A percentile compares a stretch with the other conserved stretches of the same genome.
Evolutionary conservation across 495 filamentous ascomycete species (phyloP).

Genomic region (Neurospora intermedia): DNA sequence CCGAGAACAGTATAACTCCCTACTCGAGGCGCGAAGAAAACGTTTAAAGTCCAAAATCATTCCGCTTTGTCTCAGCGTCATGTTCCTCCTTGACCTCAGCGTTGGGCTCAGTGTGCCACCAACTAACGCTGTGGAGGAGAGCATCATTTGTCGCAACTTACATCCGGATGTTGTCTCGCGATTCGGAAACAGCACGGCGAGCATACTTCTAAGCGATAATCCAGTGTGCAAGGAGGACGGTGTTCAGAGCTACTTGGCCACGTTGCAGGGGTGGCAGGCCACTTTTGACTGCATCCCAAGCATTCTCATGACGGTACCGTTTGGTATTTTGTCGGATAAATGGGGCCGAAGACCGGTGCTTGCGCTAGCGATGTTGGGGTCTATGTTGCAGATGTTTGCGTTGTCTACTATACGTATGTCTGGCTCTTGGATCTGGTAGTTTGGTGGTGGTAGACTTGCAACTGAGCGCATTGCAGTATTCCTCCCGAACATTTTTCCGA

Average conservation of each 20-base stretch:
- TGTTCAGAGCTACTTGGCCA: constrained; percentile 23
- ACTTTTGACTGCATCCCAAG: constrained; percentile 22
- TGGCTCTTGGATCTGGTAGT: neutral
- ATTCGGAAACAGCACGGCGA: neutral
- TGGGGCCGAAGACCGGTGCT: constrained; percentile 23
- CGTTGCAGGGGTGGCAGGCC: constrained; percentile 20
- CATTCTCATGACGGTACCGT: constrained; percentile 18
- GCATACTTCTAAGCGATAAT: constrained; percentile 5
- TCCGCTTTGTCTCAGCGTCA: constrained; percentile 11
- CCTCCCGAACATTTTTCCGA: constrained; percentile 18
- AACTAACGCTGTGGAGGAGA: constrained; percentile 21
- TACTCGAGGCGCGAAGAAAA: neutral
- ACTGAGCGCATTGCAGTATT: constrained; percentile 6
- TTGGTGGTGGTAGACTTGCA: neutral
- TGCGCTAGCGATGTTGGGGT: constrained; percentile 11
- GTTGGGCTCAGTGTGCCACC: constrained; percentile 12
- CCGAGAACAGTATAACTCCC: neutral
- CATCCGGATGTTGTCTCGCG: constrained; percentile 14
- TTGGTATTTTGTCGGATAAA: constrained; percentile 24
- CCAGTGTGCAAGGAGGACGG: constrained; percentile 14
- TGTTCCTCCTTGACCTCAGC: constrained; percentile 22
- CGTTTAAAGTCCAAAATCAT: constrained; percentile 15
- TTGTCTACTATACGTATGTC: constrained; percentile 15
- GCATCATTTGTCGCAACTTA: constrained; percentile 22
- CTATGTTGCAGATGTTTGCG: constrained; percentile 3